phyloP scores from a whole-genome alignment of 2,329 filamentous ascomycete genomes.

The Periconia macrospinosa region DNA sequence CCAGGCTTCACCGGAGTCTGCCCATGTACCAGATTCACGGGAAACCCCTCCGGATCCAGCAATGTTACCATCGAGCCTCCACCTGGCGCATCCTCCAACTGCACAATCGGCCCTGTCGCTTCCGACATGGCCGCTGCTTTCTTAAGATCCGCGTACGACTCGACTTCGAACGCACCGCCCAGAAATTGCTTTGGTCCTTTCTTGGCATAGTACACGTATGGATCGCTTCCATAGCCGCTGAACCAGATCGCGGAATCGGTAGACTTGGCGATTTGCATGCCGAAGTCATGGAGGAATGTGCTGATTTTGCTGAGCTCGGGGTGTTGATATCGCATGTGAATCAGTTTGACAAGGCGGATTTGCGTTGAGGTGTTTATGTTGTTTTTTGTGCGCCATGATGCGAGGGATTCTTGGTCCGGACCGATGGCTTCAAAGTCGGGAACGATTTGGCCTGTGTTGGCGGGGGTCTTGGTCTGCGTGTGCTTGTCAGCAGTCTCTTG shows the following conservation, averaged over 20 bases:
- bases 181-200: constrained; percentile 56
- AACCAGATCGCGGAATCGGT: constrained; percentile 53
- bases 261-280: constrained; percentile 38
- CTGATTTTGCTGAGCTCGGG: constrained; percentile 54
- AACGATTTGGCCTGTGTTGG: too few species aligned
- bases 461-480: too few species aligned
- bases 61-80: constrained; percentile 54
- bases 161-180: constrained; percentile 62
- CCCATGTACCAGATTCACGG: constrained; percentile 61
- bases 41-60: constrained; percentile 56
- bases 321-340: constrained; percentile 59
- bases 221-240: constrained; percentile 63
- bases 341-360: constrained; percentile 51
- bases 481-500: too few species aligned
- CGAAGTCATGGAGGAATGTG: constrained; percentile 45
- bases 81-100: constrained; percentile 55
- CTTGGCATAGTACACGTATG: constrained; percentile 61
- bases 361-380: constrained; percentile 49
- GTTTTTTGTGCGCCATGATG: constrained; percentile 42
- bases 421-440: constrained; percentile 30
- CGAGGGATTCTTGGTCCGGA: constrained; percentile 36
- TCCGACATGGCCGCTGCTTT: constrained; percentile 50
- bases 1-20: too few species aligned
- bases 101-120: constrained; percentile 51
- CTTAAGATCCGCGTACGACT: constrained; percentile 58